Percentiles rank a stretch among this genome's conserved stretches.
phyloP scores from a whole-genome alignment of 345 rosid species.

The Euclidium syriacum region DNA sequence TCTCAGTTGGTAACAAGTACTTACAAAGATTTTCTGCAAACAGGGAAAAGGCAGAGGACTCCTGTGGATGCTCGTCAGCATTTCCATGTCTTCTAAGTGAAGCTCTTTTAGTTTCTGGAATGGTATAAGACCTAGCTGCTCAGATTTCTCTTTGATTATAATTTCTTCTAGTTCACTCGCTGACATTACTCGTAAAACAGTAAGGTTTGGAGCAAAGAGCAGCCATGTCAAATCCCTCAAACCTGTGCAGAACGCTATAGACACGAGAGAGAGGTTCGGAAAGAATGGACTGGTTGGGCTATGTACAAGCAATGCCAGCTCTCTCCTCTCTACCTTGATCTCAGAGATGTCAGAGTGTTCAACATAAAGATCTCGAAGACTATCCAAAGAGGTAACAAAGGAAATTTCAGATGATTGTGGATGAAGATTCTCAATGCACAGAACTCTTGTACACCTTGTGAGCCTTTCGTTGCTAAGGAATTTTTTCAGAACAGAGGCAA shows the following conservation, averaged over 20 bases:
- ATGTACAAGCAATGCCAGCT: background rate
- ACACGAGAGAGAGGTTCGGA: background rate
- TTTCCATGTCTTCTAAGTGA: background rate
- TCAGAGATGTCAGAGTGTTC: background rate
- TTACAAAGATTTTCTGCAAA: background rate
- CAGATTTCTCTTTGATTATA: slow-evolving; percentile 12
- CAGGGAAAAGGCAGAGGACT: background rate
- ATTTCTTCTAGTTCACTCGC: background rate
- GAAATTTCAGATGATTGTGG: background rate
- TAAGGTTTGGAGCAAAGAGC: background rate
- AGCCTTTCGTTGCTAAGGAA: background rate
- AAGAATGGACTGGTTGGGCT: background rate
- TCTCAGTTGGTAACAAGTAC: background rate
- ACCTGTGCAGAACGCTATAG: background rate
- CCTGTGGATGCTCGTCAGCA: background rate
- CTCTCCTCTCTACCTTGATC: slow-evolving; percentile 5
- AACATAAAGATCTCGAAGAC: background rate
- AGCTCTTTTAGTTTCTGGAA: background rate
- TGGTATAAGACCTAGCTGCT: background rate
- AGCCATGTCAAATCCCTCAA: background rate
- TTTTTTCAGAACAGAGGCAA: background rate
- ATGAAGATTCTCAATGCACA: background rate
- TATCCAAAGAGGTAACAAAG: background rate
- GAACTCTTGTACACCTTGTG: background rate
- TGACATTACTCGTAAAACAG: background rate